Evolutionary conservation across 805 yeast genomes (phyloP), one percentile per base, ranked within the genome.

Genomic region (Teunomyces barrocoloradensis): DNA sequence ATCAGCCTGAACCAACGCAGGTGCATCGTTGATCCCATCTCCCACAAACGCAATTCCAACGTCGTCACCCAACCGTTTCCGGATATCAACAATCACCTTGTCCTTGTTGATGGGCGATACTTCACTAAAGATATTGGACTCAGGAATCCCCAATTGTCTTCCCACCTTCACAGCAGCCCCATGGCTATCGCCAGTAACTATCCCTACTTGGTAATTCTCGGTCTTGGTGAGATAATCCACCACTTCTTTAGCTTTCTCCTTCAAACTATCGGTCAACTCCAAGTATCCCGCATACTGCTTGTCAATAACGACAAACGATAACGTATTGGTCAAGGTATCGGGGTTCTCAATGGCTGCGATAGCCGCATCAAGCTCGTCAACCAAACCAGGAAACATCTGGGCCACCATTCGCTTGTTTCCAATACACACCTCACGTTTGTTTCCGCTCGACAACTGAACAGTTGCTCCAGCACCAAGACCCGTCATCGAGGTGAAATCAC

Each of bases 21-120:
- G 97, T 0, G 98, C 96, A 63, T 94, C 99, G 65, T 94, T 94
- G 54, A 94, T 88, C 50, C 99, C 99, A 68, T 94, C 99, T 33
- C 99, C 99, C 18, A 94, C 85, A 74, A 95, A 90, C 5, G 91
- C 92, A 36, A 94, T 85, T 3, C 68, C 65, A 3, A 62, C 68
- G 39, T 68, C 62, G 1, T 67, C 67, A 1, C 74, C 74, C 37
- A 60, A 63, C 13, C 73, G 69, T 12, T 58, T 64, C 58, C 84
- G 87, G 46, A 89, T 68, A 42, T 75, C 73, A 35, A 69, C 67
- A 18, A 94, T 81, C 29, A 89, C 74, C 27, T 77, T 77, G 47
- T 88, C 83, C 66, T 94, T 94, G 45, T 85, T 86, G 12, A 77
- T 70, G 0, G 98, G 98, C 1, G 85, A 72, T 2, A 89, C 81